Base-by-base conservation (phyloP, 768 basidiomycete species). In the Pleurotus salmoneostramineus region DNA sequence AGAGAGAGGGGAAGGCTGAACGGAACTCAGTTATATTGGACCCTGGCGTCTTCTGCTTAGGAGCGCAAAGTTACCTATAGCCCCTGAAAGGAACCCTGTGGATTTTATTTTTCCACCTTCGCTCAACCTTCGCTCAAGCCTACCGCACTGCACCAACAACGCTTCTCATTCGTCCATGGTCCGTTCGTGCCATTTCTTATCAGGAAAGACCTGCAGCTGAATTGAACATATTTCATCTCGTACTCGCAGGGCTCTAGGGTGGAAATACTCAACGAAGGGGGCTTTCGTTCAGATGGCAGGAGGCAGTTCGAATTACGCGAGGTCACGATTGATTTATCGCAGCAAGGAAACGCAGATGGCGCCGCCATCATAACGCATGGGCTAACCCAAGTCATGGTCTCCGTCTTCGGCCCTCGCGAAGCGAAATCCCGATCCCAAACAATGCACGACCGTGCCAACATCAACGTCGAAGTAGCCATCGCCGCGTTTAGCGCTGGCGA, bases 381-480 rank as follows among this genome's bases (percentile, higher is more conserved):
- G 2, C 80, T 98, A 34, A 98, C 97, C 0, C 85, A 91, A 58
- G 93, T 97, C 6, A 76, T 87, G 12, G 90, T 91, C 15, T 87
- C 90, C 51, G 93, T 98, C 0, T 92, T 91, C 70, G 97, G 97
- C 0, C 97, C 97, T 0, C 76, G 93, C 62, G 97, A 99, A 72
- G 88, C 91, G 1, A 89, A 85, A 68, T 77, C 85, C 71, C 81
- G 93, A 50, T 88, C 88, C 0, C 84, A 90, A 52, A 88, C 89
- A 3, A 76, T 89, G 34, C 91, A 95, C 64, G 93, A 98, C 72
- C 85, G 91, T 37, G 96, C 93, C 17, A 84, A 83, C 56, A 80
- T 99, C 68, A 92, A 89, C 61, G 95, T 99, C 17, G 94, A 97
- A 66, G 86, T 97, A 36, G 84, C 80, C 31, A 83, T 96, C 10